Evolutionary conservation across 257 asterid genomes (phyloP), one percentile per base, ranked within the genome.

Genomic region (Solanum clarkiae): DNA sequence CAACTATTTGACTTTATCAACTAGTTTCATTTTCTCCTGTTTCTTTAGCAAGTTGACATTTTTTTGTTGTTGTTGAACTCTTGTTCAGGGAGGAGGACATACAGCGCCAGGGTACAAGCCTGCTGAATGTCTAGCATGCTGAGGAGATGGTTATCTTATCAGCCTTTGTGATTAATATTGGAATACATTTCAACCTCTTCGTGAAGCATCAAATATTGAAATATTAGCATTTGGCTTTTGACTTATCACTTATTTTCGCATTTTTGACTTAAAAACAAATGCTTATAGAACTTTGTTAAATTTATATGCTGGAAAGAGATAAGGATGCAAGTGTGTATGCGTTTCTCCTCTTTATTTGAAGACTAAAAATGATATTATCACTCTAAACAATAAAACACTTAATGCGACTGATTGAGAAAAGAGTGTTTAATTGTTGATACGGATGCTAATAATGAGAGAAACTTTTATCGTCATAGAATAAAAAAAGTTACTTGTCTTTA

Each of bases 31-130:
- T 45, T 16, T 47, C 42, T 47, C n/a, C 59, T 47, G 17, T 24
- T 74, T 22, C 20, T 51, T n/a, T 42, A 42, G 79, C 14, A 9
- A 70, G 80, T 42, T 10, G 18, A 70, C 16, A 18, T 42, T 69
- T 15, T 29, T 12, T 29, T 7, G 16, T 29, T 17, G 8, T 57
- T 57, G 11, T 18, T 18, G 22, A 70, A 9, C 26, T 70, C 16
- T 49, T 62, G 9, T 44, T 29, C 80, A 88, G 91, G 91, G 89
- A 86, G 89, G 86, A 22, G 91, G 89, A 24, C 91, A 88, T 57
- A 88, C 89, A 24, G 86, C 87, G 36, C 87, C 88, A 13, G 89
- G 65, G 82, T 86, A 81, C 82, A 85, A 45, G 57, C 84, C 88
- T 59, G 63, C 54, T 36, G 86, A 86, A 86, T 86, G 85, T 71